Base-by-base conservation (phyloP, 352 stramenopile genomes). In the Pythium vanterpoolii region DNA sequence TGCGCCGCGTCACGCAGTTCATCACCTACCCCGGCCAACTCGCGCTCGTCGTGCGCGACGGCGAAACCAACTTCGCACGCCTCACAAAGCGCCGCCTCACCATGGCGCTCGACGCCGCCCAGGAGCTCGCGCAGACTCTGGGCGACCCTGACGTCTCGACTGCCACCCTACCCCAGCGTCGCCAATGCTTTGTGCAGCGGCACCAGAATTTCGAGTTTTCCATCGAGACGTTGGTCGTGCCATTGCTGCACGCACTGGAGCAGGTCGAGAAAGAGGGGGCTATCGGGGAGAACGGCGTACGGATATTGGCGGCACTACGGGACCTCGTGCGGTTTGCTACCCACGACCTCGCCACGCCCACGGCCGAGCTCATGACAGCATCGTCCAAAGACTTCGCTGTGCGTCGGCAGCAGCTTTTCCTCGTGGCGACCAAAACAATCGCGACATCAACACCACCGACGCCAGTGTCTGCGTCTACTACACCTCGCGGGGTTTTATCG, bases 11-110 rank as follows among this genome's bases (percentile, higher is more conserved):
- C 16, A 71, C 78, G 24, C 79, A 76, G 21, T 64, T 87, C 31
- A 71, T 93, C 56, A 74, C 76, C 33, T 95, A 81, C 47, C 86
- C 86, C 0, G 86, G 86, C 1, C 86, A 95, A 34, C 61, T 95
- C 24, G 64, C 71, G 24, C 66, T 95, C 30, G 83, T 95, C 31
- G 86, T 88, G 40, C 76, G 86, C 47, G 86, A 95, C 52, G 83
- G 83, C 0, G 86, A 95, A 60, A 71, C 71, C 60, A 93, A 76
- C 45, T 95, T 92, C 26, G 78, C 82, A 43, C 71, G 80, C 8
- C 66, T 93, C 42, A 83, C 72, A 5, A 88, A 88, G 64, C 78
- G 79, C 5, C 77, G 83, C 8, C 58, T 95, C 6, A 74, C 81
- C 21, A 83, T 93, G 64, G 81, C 87, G 40, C 57, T 83, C 8